Base-by-base conservation (phyloP, 192 early-diverging fungal genomes). In the Umbelopsis vinacea region DNA sequence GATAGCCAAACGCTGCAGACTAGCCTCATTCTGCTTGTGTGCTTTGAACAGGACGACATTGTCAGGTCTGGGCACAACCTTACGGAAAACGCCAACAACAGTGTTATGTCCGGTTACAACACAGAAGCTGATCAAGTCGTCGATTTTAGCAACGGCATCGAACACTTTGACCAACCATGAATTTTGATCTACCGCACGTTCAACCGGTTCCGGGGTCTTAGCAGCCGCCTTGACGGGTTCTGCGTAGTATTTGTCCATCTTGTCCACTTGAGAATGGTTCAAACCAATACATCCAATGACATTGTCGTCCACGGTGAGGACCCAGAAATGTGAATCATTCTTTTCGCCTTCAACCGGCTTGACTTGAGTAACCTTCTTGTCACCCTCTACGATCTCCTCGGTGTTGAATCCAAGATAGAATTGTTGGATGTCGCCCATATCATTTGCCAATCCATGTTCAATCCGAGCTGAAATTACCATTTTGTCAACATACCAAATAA, bases 21-120 rank as follows among this genome's bases (percentile, higher is more conserved):
- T 81, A 4, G 74, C 79, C 63, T 81, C 79, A 52, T 81, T 77
- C 2, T 52, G 38, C 66, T 71, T 50, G 22, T 81, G 79, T 5
- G 67, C 75, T 2, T 67, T n/a, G 21, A 68, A 74, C 0, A 74
- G 21, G 9, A 72, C n/a, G 21, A 45, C 37, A 17, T 14, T 17
- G 0, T 68, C 67, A 12, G 19, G 55, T 8, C 6, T 3, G 0
- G 35, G 53, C 3, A 43, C 46, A 7, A 40, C 19, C 45, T 14
- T 67, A 53, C 29, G 53, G 6, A 19, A 57, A 8, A 63, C 21
- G n/a, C 12, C 47, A 37, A 71, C 24, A 0, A 45, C 3, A 22
- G 33, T 15, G 15, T 63, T 63, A 17, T 63, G 57, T 6, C 24
- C 6, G 7, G 50, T 33, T 0, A 78, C 68, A 45, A 78, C 26